phyloP scores from a whole-genome alignment of 2,329 filamentous ascomycete species.

The Aureobasidium sp. region DNA sequence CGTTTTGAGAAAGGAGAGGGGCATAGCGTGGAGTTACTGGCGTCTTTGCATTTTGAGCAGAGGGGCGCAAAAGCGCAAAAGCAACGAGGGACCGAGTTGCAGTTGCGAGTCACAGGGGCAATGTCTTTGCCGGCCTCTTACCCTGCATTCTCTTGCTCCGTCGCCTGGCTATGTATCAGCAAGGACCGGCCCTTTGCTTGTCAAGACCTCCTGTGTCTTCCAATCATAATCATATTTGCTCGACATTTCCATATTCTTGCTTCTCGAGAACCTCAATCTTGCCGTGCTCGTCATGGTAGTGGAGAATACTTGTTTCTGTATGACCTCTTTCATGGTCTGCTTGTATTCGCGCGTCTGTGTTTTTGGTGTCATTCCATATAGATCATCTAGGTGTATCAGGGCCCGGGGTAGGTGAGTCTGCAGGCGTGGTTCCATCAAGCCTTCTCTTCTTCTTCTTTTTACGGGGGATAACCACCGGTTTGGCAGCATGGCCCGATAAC shows the following conservation, averaged over 20 bases:
- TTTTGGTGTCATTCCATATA: neutral
- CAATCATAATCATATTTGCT: neutral
- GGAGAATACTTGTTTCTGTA: neutral
- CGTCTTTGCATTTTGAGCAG: neutral
- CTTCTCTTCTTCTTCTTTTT: constrained; percentile 64
- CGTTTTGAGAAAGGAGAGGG: neutral
- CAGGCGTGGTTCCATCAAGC: constrained; percentile 18
- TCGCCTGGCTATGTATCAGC: neutral
- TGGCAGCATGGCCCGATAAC: constrained; percentile 68
- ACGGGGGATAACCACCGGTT: constrained; percentile 65
- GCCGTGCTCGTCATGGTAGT: too few relatives aligned
- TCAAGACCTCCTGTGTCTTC: neutral
- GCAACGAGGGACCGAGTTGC: neutral
- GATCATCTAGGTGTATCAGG: constrained; percentile 3
- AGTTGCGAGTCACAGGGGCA: too few relatives aligned
- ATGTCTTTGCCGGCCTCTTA: neutral
- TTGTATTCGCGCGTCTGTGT: neutral
- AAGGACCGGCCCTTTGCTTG: neutral
- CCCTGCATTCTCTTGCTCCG: neutral
- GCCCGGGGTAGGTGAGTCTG: constrained; percentile 7
- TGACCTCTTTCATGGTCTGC: neutral
- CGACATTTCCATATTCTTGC: neutral
- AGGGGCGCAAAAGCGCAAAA: neutral
- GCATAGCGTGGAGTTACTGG: constrained; percentile 10
- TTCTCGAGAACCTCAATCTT: neutral